Evolutionary conservation across 1,139 yeast genomes (phyloP), one percentile per base, ranked within the genome.

Genomic region (Pneumocystis sp.): DNA sequence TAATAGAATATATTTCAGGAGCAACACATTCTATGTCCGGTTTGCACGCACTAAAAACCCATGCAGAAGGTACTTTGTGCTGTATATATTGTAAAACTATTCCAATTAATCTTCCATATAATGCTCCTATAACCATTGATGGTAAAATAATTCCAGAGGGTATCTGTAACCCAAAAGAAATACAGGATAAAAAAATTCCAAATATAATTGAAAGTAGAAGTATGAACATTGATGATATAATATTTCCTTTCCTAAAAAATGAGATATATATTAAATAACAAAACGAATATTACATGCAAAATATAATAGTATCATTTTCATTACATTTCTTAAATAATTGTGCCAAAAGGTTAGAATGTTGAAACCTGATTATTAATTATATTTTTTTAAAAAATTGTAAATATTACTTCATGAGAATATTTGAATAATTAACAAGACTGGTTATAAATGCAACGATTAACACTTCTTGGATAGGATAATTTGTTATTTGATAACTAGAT

Each of bases 61-160:
- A 67, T 31, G 68, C 66, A 35, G 69, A 67, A 50, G 57, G 57
- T 12, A 25, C 6, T 25, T 50, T 50, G 25, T 50, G 57, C 8
- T 50, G 57, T 50, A 50, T 42, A 59, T 59, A 80, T 67, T 82
- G 82, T 25, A 83, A 71, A n/a, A 73, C 45, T 75, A 82, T 77
- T 1, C 84, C 84, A 67, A 82, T 76, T 4, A 81, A 72, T 35
- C 87, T 73, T 0, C 89, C 89, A 75, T 82, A 83, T 19, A 85
- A 74, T 0, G 88, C 87, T 8, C 89, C 89, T 65, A 81, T 78
- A 0, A 84, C 86, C 87, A 85, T 83, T 0, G 86, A 82, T 1
- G 89, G 89, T 0, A 85, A 85, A 71, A 85, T 84, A 34, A 85
- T 82, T 31, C 89, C 89, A 65, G 84, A 80, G 0, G 89, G 89